Evolutionary conservation across 805 yeast genomes (phyloP).

Genomic region (Metschnikowia kofuensis): DNA sequence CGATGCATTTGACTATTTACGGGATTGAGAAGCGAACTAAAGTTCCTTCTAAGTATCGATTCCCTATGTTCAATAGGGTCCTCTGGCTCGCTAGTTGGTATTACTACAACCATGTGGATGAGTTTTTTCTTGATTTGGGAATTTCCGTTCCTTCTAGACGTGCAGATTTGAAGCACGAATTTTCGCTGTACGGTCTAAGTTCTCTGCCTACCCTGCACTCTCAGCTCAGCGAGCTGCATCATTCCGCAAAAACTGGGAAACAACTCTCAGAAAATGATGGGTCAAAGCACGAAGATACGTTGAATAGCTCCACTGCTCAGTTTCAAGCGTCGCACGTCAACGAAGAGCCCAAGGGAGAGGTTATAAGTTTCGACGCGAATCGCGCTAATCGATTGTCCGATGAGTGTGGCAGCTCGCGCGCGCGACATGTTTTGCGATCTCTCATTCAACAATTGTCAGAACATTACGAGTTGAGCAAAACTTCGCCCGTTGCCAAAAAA

Average conservation of each 20-base stretch:
- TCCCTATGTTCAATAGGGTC: constrained; percentile 70
- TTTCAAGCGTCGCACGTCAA: too few species aligned
- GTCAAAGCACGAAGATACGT: neutral
- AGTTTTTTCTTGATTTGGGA: constrained; percentile 17
- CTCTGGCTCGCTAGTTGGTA: constrained; percentile 66
- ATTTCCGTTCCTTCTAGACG: neutral
- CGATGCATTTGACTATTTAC: constrained; percentile 59
- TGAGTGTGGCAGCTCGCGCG: neutral
- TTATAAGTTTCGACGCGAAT: too few species aligned
- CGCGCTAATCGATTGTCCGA: neutral
- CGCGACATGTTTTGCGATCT: constrained; percentile 4
- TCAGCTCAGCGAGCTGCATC: too few species aligned
- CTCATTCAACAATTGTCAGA: constrained; percentile 26
- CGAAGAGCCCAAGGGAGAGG: neutral
- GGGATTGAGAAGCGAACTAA: constrained; percentile 63
- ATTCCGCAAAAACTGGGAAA: neutral
- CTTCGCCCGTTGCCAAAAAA: constrained; percentile 29
- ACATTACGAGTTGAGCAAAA: constrained; percentile 34
- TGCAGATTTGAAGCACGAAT: neutral
- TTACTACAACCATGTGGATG: constrained; percentile 22
- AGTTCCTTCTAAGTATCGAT: constrained; percentile 73
- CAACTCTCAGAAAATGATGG: neutral
- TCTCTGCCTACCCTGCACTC: neutral
- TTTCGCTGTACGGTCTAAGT: neutral
- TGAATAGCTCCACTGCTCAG: too few species aligned